Evolutionary conservation across 2,329 filamentous ascomycete genomes (phyloP).

Genomic region (Xylariaceae sp.): DNA sequence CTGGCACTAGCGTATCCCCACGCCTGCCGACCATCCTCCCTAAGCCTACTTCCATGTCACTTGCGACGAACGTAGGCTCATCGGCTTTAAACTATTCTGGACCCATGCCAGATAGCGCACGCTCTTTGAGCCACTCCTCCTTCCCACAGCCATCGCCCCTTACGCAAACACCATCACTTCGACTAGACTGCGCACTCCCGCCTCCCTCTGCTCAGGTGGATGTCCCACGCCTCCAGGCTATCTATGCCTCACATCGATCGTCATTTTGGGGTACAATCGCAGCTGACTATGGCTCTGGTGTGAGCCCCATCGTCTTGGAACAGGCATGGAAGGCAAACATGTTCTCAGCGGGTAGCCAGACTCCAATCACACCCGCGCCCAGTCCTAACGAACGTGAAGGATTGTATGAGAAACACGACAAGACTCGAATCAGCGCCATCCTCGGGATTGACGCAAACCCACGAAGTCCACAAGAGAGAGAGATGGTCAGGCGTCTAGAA

Average conservation of each 20-base stretch:
- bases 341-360: slow-evolving; percentile 37
- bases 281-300: slow-evolving; percentile 63
- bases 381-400: slow-evolving; percentile 47
- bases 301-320: slow-evolving; percentile 61
- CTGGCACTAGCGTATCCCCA: slow-evolving; percentile 41
- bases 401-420: slow-evolving; percentile 44
- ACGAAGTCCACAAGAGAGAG: slow-evolving; percentile 53
- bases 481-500: slow-evolving; percentile 54
- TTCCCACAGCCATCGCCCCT: slow-evolving; percentile 41
- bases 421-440: slow-evolving; percentile 60
- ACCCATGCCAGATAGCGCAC: slow-evolving; percentile 38
- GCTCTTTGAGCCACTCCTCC: slow-evolving; percentile 41
- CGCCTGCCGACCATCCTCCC: slow-evolving; percentile 61
- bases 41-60: slow-evolving; percentile 55
- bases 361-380: slow-evolving; percentile 51
- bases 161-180: slow-evolving; percentile 44
- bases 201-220: slow-evolving; percentile 51
- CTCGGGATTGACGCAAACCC: slow-evolving; percentile 58
- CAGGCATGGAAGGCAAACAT: slow-evolving; percentile 61
- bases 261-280: slow-evolving; percentile 72
- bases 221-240: slow-evolving; percentile 60
- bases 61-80: slow-evolving; percentile 35
- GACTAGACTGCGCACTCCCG: slow-evolving; percentile 54
- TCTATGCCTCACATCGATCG: slow-evolving; percentile 66
- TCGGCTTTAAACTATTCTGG: slow-evolving; percentile 39